These are phyloP conservation scores for Backusella parvicylindrica DNA, from an alignment of 192 early-diverging fungal species.

Conservation along the genomic window DNA sequence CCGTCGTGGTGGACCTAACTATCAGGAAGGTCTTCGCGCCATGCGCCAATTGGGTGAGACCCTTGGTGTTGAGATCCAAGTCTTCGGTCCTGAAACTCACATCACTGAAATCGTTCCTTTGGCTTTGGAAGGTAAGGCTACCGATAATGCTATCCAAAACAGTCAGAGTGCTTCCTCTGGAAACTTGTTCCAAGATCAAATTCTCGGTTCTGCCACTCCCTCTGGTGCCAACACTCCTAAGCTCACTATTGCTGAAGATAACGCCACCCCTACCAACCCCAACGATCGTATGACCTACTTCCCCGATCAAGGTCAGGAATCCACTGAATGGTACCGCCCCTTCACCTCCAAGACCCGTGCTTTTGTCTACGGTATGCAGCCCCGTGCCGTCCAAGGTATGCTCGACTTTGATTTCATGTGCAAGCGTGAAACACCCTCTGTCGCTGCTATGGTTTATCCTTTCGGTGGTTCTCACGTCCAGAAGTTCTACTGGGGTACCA, in stretches of 20 bases:
- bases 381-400: conserved; percentile 98
- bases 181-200: conserved; percentile 58
- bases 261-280: conserved; percentile 42
- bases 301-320: conserved; percentile 30
- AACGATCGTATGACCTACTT: conserved; percentile 52
- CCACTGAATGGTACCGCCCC: conserved; percentile 62
- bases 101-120: conserved; percentile 98
- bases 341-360: conserved; percentile 83
- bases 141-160: conserved; percentile 35
- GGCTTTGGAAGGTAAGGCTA: conserved; percentile 71
- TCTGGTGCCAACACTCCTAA: conserved; percentile 22
- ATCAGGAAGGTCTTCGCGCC: conserved; percentile 96
- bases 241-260: conserved; percentile 46
- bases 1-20: conserved; percentile 98
- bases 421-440: conserved; percentile 86
- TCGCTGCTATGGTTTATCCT: conserved; percentile 98
- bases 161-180: conserved; percentile 48
- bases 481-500: conserved; percentile 99
- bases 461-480: conserved; percentile 99
- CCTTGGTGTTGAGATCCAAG: conserved; percentile 90
- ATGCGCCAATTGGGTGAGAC: conserved; percentile 93
- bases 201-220: conserved; percentile 38
- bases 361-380: conserved; percentile 99
- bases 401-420: conserved; percentile 99
- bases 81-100: conserved; percentile 97